A percentile compares a stretch with the other conserved stretches of the same genome.
phyloP scores from a whole-genome alignment of 352 stramenopile genomes.

The Phytophthora cryptogea region DNA sequence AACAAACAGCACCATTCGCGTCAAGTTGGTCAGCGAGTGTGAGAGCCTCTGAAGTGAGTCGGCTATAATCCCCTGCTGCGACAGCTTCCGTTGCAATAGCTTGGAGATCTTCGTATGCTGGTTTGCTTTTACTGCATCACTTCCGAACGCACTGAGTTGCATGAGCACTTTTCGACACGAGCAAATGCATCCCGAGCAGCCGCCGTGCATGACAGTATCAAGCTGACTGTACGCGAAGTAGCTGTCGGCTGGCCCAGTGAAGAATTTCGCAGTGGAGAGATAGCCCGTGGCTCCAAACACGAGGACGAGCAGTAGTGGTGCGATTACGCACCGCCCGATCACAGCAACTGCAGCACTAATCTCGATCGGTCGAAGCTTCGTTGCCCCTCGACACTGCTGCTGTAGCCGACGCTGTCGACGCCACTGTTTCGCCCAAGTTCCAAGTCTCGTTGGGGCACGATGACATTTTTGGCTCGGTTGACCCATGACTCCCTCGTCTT shows the following conservation, averaged over 20 bases:
- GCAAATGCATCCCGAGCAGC: constrained; percentile 6
- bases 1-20: constrained; percentile 5
- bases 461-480: constrained; percentile 5
- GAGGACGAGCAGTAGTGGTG: constrained; percentile 9
- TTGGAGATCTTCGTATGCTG: constrained; percentile 7
- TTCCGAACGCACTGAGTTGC: constrained; percentile 9
- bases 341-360: constrained; percentile 14
- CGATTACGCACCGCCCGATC: constrained; percentile 8
- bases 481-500: constrained; percentile 6
- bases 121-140: constrained; percentile 4
- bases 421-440: constrained; percentile 8
- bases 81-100: constrained; percentile 3
- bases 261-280: constrained; percentile 9
- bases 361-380: constrained; percentile 10
- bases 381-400: neutral
- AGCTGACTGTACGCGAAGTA: constrained; percentile 14
- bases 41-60: constrained; percentile 10
- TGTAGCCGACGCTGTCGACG: neutral
- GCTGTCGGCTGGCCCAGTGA: constrained; percentile 8
- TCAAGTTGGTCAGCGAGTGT: constrained; percentile 12
- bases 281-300: constrained; percentile 9
- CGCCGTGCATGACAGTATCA: constrained; percentile 13
- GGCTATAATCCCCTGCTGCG: constrained; percentile 6
- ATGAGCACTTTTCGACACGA: constrained; percentile 15
- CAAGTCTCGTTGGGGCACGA: neutral